phyloP scores from a whole-genome alignment of 139 green algal genomes.

The Chlamydomonas asymmetrica region DNA sequence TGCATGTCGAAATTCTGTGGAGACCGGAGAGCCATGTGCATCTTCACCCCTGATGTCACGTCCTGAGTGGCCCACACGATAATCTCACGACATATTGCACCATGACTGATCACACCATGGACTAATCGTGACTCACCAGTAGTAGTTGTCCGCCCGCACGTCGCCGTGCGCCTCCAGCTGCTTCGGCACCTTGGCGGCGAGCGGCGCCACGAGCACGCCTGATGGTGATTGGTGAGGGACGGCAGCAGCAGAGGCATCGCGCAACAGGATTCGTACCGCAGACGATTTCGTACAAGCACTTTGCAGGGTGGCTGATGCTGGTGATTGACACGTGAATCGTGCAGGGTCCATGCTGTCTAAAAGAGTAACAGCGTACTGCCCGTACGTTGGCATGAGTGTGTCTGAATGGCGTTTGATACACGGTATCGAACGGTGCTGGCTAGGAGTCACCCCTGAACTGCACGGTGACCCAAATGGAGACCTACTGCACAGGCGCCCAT shows the following conservation, averaged over 20 bases:
- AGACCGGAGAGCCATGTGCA: too few relatives aligned
- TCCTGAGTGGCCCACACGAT: too few relatives aligned
- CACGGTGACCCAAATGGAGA: too few relatives aligned
- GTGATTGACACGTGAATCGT: neutral
- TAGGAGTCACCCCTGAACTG: too few relatives aligned
- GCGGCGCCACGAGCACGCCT: constrained; percentile 41
- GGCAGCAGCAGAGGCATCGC: neutral
- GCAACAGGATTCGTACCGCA: too few relatives aligned
- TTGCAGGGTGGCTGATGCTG: neutral
- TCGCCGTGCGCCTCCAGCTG: constrained; percentile 50
- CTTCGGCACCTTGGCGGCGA: constrained; percentile 34
- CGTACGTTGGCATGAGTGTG: too few relatives aligned
- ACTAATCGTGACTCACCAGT: constrained; percentile 51
- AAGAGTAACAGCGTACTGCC: neutral
- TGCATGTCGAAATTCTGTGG: neutral
- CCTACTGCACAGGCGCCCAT: too few relatives aligned
- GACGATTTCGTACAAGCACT: neutral
- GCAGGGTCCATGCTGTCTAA: neutral
- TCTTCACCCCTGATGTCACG: too few relatives aligned
- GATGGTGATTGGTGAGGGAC: neutral
- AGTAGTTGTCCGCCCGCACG: constrained; percentile 65
- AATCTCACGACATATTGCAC: too few relatives aligned
- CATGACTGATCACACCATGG: too few relatives aligned
- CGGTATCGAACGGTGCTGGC: too few relatives aligned
- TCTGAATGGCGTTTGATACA: too few relatives aligned